Evolutionary conservation across 73 alveolate genomes (phyloP), one percentile per base, ranked within the genome.

Genomic region (Uronychia binucleata): DNA sequence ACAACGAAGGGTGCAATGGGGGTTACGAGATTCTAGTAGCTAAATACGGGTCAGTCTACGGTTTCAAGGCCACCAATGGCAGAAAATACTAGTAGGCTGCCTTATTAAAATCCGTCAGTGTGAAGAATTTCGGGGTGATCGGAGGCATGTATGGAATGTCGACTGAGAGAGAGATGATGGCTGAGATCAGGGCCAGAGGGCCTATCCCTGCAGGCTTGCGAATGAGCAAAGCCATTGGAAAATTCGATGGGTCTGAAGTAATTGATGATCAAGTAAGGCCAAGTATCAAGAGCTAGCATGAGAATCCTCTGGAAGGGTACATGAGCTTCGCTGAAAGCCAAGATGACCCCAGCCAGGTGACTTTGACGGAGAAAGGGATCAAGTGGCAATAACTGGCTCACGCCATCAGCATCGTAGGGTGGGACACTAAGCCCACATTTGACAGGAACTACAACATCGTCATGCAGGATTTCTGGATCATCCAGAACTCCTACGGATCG

Each of bases 1-100:
- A 89, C 78, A 86, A 95, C 0, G 98, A 96, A 88, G 99, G 99
- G 77, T 96, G 99, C 77, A 85, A 83, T 0, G 99, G 99, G 0
- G 99, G 99, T 0, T 93, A 89, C 86, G 97, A 98, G 26, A 84
- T 95, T 27, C 84, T 87, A 14, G 91, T 93, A 75, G 97, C 96
- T 13, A 93, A 93, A 79, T 92, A 89, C 74, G 91, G 89, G 28
- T 79, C 81, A 78, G 97, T 92, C 75, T 94, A 92, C 84, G 83
- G 84, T 58, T 79, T 96, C 74, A 86, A 26, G 35, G 75, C 58
- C 74, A 82, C 75, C 33, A 46, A n/a, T 74, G 67, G 31, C 0
- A 26, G n/a, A n/a, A n/a, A n/a, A n/a, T n/a, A n/a, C n/a, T n/a
- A n/a, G n/a, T n/a, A n/a, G n/a, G n/a, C n/a, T n/a, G n/a, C n/a